These are phyloP conservation scores for Camellia lanceoleosa DNA, from an alignment of 148 eudicot genomes.

Conservation along the genomic window DNA sequence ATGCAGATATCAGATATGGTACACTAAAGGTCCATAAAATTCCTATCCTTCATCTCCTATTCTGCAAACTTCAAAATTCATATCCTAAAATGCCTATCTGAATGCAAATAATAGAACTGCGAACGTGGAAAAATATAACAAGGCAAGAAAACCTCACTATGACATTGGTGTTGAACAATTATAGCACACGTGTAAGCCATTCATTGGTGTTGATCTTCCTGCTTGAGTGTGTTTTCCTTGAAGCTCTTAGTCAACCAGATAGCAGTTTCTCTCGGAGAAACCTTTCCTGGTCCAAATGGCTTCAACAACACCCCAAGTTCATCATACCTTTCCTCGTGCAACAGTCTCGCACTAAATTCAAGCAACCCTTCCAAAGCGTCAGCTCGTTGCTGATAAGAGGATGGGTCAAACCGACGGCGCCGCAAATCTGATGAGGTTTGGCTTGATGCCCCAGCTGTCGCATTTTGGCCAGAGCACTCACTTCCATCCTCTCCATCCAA, in stretches of 20 bases:
- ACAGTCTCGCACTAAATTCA: slow-evolving; percentile 89
- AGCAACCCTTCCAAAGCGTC: slow-evolving; percentile 92
- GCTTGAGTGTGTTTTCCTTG: slow-evolving; percentile 63
- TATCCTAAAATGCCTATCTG: slow-evolving; percentile 12
- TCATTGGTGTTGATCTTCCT: slow-evolving; percentile 40
- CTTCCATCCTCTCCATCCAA: slow-evolving; percentile 34
- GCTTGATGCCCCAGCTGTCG: slow-evolving; percentile 87
- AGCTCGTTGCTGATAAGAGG: slow-evolving; percentile 78
- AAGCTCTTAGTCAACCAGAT: slow-evolving; percentile 93
- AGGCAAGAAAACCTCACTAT: neutral
- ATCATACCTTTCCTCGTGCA: slow-evolving; percentile 71
- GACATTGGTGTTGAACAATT: neutral
- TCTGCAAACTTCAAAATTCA: neutral
- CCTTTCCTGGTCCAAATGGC: slow-evolving; percentile 92
- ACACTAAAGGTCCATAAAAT: neutral
- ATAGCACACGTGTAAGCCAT: neutral
- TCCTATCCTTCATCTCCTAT: neutral
- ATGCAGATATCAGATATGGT: neutral
- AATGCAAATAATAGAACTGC: slow-evolving; percentile 10
- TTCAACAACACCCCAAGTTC: slow-evolving; percentile 80
- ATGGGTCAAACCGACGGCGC: slow-evolving; percentile 58
- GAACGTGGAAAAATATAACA: neutral
- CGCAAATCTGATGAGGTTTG: slow-evolving; percentile 61
- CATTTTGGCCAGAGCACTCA: slow-evolving; percentile 70
- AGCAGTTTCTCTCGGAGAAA: slow-evolving; percentile 96